Base-by-base conservation (phyloP, 257 asterid species). In the Lithospermum erythrorhizon region DNA sequence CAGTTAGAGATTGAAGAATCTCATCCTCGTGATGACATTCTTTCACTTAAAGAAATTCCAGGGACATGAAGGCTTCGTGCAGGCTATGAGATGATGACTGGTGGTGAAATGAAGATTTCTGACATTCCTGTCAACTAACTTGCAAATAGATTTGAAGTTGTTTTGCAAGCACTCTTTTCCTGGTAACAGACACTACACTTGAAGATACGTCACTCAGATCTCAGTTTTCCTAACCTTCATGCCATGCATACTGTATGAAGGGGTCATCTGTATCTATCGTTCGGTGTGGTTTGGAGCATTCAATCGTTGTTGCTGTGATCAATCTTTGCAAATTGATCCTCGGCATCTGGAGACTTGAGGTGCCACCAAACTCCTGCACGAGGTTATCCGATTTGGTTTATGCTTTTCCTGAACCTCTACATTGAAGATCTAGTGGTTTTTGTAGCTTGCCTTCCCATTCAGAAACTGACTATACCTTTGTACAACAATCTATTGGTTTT, bases 11-110 rank as follows among this genome's bases (percentile, higher is more conserved):
- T 88, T 65, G 96, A 82, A 69, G 85, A 83, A 63, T 93, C 97
- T 19, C 91, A 83, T 78, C 97, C 98, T 19, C 98, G 98, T 11
- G 85, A 87, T 56, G 96, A 90, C 67, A 53, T 75, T 77, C 75
- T 90, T 71, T 76, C 69, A 63, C 78, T 85, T 65, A 83, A 80
- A 76, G 96, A 90, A 80, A 82, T 77, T 69, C 75, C 21, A 51
- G 64, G 57, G 32, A 53, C 61, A 14, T 75, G 67, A 74, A 18
- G 61, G 19, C 55, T 45, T 58, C 11, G 18, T 19, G 16, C 49
- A 30, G 20, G 6, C 32, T 21, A 59, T 35, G 21, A 45, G 49
- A 25, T 41, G 49, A 41, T 14, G 49, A 41, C 49, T 13, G 49
- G 16, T 41, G 49, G 49, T 41, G 13, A 41, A 41, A 14, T 13